Conservation (phyloP, 768 basidiomycete species). For the Mycena vulgaris region DNA sequence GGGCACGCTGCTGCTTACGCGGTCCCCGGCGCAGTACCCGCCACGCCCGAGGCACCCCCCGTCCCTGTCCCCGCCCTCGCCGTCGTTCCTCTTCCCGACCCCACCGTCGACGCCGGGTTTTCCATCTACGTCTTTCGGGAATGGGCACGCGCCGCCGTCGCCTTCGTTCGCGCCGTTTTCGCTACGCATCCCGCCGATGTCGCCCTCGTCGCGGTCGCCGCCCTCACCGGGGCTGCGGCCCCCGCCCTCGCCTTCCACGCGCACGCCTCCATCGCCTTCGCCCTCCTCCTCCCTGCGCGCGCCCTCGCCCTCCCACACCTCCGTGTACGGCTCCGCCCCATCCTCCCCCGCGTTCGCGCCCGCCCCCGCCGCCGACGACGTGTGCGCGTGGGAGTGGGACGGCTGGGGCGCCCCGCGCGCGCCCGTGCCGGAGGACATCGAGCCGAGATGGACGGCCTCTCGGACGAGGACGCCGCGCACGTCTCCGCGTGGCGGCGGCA, state of each 20-base stretch:
- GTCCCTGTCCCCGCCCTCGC: conserved; percentile 26
- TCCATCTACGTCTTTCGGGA: too few species aligned
- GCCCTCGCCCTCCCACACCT: neutral
- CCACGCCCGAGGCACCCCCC: conserved; percentile 1
- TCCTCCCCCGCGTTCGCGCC: conserved; percentile 9
- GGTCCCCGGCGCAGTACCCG: neutral
- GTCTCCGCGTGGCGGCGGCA: conserved; percentile 36
- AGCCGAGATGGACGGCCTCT: neutral
- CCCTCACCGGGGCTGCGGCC: neutral
- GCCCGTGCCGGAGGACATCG: neutral
- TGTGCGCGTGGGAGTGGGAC: conserved; percentile 33
- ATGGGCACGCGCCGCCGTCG: too few species aligned
- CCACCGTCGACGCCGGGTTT: conserved; percentile 22
- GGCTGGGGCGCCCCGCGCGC: conserved; percentile 31
- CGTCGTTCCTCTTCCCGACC: conserved; percentile 23
- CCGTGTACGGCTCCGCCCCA: conserved; percentile 1
- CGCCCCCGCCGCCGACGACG: neutral
- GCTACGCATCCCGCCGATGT: neutral
- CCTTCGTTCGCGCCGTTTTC: neutral
- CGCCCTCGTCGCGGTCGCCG: conserved; percentile 20
- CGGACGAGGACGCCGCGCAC: conserved; percentile 30
- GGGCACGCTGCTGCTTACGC: conserved; percentile 33
- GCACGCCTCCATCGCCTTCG: too few species aligned
- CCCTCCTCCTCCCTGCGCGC: neutral
- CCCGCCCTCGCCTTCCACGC: conserved; percentile 20